Evolutionary conservation across 2,329 filamentous ascomycete genomes (phyloP).

Genomic region (Dactylonectria macrodidyma): DNA sequence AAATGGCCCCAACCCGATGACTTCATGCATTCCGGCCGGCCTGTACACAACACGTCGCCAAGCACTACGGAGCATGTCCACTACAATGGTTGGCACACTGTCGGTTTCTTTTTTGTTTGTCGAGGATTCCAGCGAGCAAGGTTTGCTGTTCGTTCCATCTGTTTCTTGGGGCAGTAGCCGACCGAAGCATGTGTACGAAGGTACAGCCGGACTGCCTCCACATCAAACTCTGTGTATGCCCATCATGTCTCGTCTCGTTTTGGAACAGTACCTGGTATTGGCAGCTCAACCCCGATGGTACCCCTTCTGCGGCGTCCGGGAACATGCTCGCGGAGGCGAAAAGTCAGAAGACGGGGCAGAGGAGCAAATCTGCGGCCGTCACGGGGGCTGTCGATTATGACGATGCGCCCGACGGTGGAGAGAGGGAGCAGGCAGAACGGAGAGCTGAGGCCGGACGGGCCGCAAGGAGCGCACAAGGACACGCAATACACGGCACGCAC

Average conservation of each 20-base stretch:
- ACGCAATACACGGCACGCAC: conserved; percentile 41
- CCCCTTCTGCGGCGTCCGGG: conserved; percentile 34
- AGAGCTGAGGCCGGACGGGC: conserved; percentile 31
- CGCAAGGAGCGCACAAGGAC: conserved; percentile 26
- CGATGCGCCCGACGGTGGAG: conserved; percentile 45
- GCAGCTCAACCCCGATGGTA: conserved; percentile 26
- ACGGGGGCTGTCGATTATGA: conserved; percentile 46
- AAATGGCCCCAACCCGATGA: conserved; percentile 47
- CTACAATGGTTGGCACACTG: conserved; percentile 39
- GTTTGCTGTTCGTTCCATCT: conserved; percentile 48
- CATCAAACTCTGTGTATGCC: conserved; percentile 42
- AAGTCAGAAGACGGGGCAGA: conserved; percentile 36
- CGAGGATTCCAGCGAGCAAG: conserved; percentile 43
- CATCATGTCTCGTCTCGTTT: conserved; percentile 27
- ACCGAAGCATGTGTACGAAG: conserved; percentile 28
- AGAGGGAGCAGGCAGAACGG: conserved; percentile 33
- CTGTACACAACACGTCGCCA: conserved; percentile 45
- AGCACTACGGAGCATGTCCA: conserved; percentile 40
- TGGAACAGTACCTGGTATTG: conserved; percentile 35
- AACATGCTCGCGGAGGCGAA: conserved; percentile 38
- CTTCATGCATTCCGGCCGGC: conserved; percentile 54
- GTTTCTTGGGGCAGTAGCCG: conserved; percentile 28
- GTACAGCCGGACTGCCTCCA: conserved; percentile 17
- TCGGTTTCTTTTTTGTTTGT: conserved; percentile 36
- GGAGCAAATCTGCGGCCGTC: conserved; percentile 40